Conservation (phyloP, 1,139 yeast species). For the Blastobotrys petasosporus region DNA sequence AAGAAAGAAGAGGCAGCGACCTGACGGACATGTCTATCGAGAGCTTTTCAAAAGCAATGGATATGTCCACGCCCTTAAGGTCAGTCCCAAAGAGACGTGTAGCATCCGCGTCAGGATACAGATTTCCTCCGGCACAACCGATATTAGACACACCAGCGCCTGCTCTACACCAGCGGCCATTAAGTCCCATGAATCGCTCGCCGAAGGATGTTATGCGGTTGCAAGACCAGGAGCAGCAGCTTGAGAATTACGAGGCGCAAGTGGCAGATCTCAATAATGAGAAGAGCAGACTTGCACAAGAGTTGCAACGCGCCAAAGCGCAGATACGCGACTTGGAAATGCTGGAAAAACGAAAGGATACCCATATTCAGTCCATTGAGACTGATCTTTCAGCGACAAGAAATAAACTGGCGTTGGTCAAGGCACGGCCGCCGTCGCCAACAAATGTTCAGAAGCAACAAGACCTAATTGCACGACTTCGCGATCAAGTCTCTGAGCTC, state of each 20-base stretch:
- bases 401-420: conserved; percentile 6
- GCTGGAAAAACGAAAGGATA: conserved; percentile 13
- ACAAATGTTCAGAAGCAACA: conserved; percentile 5
- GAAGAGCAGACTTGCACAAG: conserved; percentile 9
- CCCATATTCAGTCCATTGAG: conserved; percentile 17
- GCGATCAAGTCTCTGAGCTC: conserved; percentile 11
- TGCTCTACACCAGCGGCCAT: not conserved
- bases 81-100: not conserved
- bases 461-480: conserved; percentile 7
- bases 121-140: not conserved
- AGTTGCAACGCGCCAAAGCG: conserved; percentile 10
- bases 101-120: not conserved
- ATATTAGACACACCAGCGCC: not conserved
- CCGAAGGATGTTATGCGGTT: conserved; percentile 6
- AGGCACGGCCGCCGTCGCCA: not conserved
- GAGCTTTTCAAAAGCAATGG: conserved; percentile 2
- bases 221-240: conserved; percentile 16
- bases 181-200: conserved; percentile 2
- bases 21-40: not conserved
- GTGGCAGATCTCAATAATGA: conserved; percentile 13
- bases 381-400: conserved; percentile 12
- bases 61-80: conserved; percentile 3
- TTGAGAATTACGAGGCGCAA: conserved; percentile 15
- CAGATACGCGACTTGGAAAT: conserved; percentile 14
- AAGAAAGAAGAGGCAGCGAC: not conserved